These are phyloP conservation scores for Xylariaceae sp. DNA, from an alignment of 2,329 filamentous ascomycete genomes.

Conservation along the genomic window DNA sequence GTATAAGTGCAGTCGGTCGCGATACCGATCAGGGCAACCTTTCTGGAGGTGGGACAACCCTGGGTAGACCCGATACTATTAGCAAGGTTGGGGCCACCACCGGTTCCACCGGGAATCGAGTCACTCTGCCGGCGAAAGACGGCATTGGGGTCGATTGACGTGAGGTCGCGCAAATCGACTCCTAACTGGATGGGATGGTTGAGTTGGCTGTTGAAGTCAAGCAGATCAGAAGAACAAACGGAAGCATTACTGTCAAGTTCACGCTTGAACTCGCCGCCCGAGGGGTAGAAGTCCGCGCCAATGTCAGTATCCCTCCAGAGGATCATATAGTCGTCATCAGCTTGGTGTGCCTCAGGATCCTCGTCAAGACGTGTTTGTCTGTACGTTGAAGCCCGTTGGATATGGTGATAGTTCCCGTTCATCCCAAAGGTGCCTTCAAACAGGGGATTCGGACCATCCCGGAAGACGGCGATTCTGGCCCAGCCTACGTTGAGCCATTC, in stretches of 20 bases:
- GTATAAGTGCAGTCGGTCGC: slow-evolving; percentile 92
- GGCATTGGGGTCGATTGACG: slow-evolving; percentile 55
- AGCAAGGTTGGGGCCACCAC: slow-evolving; percentile 72
- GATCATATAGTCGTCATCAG: slow-evolving; percentile 71
- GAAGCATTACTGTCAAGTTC: slow-evolving; percentile 36
- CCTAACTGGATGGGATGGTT: slow-evolving; percentile 62
- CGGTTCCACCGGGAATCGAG: slow-evolving; percentile 61
- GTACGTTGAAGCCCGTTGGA: slow-evolving; percentile 73
- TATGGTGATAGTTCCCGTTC: slow-evolving; percentile 76
- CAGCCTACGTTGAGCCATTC: slow-evolving; percentile 80
- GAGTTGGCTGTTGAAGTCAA: slow-evolving; percentile 71
- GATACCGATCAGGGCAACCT: slow-evolving; percentile 84
- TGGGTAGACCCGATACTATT: slow-evolving; percentile 71
- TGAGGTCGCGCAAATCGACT: slow-evolving; percentile 49
- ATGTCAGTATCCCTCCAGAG: slow-evolving; percentile 91
- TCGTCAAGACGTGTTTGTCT: slow-evolving; percentile 62
- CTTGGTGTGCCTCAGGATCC: slow-evolving; percentile 61
- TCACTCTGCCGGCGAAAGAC: slow-evolving; percentile 70
- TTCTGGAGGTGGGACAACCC: slow-evolving; percentile 88
- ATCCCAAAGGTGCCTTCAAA: slow-evolving; percentile 89
- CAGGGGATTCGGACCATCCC: slow-evolving; percentile 70
- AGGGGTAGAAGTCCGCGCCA: slow-evolving; percentile 34
- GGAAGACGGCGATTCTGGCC: slow-evolving; percentile 73
- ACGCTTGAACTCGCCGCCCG: slow-evolving; percentile 61
- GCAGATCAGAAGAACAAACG: slow-evolving; percentile 65